Evolutionary conservation across 75 land plant genomes (phyloP), one percentile per base, ranked within the genome.

Genomic region (Pinus albicaulis): DNA sequence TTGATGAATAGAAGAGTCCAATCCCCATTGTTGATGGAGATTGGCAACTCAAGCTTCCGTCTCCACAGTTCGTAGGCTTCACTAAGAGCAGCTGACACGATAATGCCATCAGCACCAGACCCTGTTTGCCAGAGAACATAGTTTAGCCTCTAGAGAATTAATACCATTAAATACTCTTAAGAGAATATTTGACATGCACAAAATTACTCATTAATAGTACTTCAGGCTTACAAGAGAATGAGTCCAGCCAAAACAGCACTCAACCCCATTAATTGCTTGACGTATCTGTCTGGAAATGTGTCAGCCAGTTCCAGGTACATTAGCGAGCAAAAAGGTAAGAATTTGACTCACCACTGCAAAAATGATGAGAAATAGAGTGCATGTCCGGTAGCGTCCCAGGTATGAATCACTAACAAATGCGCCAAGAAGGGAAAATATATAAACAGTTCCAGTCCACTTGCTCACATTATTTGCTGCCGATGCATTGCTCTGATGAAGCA

Each of bases 321-420:
- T 28, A 28, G 31, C 1, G 31, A 28, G 31, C 0, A 28, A 28
- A 28, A 28, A 28, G 31, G 31, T 28, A 0, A 28, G 31, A 28
- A 48, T 5, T 34, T 60, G 31, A 34, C 85, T 84, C 88, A 92
- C 95, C 28, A 78, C 59, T 73, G 91, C 79, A 70, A 86, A 89
- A 55, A 95, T 83, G 78, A 80, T 48, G 38, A 85, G 89, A 76
- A 95, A 95, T 77, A 87, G 58, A 44, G 82, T 86, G 77, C 93
- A 89, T 15, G 95, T 91, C 83, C 81, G 83, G 78, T 83, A 91
- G 79, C 95, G 77, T 25, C 98, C 98, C 88, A 87, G 84, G 84
- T 92, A 92, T n/a, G 98, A 92, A 38, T 95, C 98, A 76, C 98
- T 89, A 2, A 87, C 57, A 71, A 95, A 92, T 2, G 95, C 98